Evolutionary conservation across 225 moss, liverwort and hornwort genomes (phyloP), one percentile per base, ranked within the genome.

Genomic region (Ulota crispa): DNA sequence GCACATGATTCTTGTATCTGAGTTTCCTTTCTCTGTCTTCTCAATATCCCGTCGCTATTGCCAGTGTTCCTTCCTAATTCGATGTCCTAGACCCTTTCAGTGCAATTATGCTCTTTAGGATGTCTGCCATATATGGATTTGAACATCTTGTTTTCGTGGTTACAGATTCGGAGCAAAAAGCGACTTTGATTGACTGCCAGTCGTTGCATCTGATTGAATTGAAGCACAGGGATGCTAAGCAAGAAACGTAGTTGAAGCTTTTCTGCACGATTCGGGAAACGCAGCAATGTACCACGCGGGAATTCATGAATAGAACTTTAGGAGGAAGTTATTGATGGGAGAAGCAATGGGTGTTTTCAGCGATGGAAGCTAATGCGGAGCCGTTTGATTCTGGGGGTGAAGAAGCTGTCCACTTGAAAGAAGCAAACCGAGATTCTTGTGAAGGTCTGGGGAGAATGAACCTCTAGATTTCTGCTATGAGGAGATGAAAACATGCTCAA

Each of bases 401-500:
- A 66, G 78, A 65, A 64, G 65, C 20, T 31, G 37, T 73, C 7
- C 3, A 43, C 62, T 76, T 79, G 78, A 79, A 71, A 30, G 53
- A 67, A 76, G 32, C 47, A 70, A 65, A 43, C 34, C 59, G 76
- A 72, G 31, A 76, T 43, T 31, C 30, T 53, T n/a, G 3, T 67
- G 63, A 78, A 78, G 73, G 64, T 45, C 15, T 80, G 66, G 12
- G 72, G 32, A 72, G 76, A 39, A 63, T 64, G 82, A 80, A 80
- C 42, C 26, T 6, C 76, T 82, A 30, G 60, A 67, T 41, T 31
- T 73, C 53, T 76, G 63, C 64, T 18, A 76, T 81, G 86, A 85
- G 84, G 85, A 83, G 73, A 92, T 94, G 92, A 99, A 88, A 81
- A 90, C 91, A 99, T 99, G 98, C 82, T 99, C 75, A 89, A 87